Percentiles rank a stretch among this genome's conserved stretches.
phyloP scores from a whole-genome alignment of 2,329 filamentous ascomycete genomes.

The Sporothrix euskadiensis region DNA sequence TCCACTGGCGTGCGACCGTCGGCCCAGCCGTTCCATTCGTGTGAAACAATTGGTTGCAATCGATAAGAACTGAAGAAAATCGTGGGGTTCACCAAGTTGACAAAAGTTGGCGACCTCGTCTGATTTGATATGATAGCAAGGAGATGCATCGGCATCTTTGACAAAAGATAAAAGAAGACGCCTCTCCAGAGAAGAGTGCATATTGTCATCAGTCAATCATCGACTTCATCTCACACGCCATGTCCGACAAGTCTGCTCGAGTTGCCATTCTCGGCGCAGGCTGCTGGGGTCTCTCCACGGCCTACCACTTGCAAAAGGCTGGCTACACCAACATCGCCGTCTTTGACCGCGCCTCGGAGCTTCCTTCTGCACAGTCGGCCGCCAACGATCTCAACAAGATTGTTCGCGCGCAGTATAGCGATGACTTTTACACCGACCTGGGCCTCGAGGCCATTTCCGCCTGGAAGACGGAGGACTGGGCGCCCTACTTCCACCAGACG shows the following conservation, averaged over 20 bases:
- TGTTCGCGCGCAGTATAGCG: slow-evolving; percentile 59
- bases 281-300: slow-evolving; percentile 16
- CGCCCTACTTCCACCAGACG: slow-evolving; percentile 51
- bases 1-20: not conserved
- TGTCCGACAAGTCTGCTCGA: not conserved
- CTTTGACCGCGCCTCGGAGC: slow-evolving; percentile 1
- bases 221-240: not conserved
- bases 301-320: slow-evolving; percentile 12
- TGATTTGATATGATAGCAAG: not conserved
- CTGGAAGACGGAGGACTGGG: slow-evolving; percentile 56
- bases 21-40: not conserved
- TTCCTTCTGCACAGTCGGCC: slow-evolving; percentile 43
- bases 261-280: slow-evolving; percentile 3
- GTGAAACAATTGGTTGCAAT: not conserved
- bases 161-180: not conserved
- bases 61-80: not conserved
- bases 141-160: not conserved
- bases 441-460: slow-evolving; percentile 55
- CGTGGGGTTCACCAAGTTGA: not conserved
- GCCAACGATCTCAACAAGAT: slow-evolving; percentile 64
- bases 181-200: too few relatives aligned
- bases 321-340: slow-evolving; percentile 25
- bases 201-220: too few relatives aligned
- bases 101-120: not conserved
- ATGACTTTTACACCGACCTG: slow-evolving; percentile 56